These are phyloP conservation scores for Nectriaceae sp. DNA, from an alignment of 2,329 filamentous ascomycete genomes.

Conservation along the genomic window DNA sequence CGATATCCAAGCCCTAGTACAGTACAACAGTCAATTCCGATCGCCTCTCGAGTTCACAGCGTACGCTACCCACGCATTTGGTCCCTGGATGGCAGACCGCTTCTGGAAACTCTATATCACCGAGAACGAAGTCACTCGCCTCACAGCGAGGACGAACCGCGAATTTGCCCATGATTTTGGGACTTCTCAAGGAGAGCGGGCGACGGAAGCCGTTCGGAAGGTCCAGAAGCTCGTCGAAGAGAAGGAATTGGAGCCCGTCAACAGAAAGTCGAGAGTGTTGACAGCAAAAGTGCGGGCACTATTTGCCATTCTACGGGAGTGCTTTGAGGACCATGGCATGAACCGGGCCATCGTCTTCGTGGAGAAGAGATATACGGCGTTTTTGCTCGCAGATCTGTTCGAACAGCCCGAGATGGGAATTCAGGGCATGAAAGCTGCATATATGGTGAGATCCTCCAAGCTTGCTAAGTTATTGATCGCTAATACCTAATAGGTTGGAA, in stretches of 20 bases:
- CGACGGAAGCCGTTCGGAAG: constrained; percentile 58
- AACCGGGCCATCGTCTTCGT: constrained; percentile 84
- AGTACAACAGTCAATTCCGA: constrained; percentile 48
- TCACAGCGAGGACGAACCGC: constrained; percentile 57
- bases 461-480: not conserved
- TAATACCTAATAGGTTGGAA: constrained; percentile 31
- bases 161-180: constrained; percentile 25
- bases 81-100: constrained; percentile 81
- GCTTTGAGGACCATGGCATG: constrained; percentile 61
- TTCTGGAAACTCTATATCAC: constrained; percentile 74
- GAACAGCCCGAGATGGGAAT: constrained; percentile 54
- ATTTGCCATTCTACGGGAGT: constrained; percentile 57
- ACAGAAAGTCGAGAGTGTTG: constrained; percentile 41
- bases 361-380: constrained; percentile 74
- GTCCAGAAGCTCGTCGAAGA: constrained; percentile 58
- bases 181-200: constrained; percentile 40
- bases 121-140: constrained; percentile 60
- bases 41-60: constrained; percentile 61
- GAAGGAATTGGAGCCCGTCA: constrained; percentile 46
- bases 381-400: constrained; percentile 71
- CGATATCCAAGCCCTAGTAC: constrained; percentile 50
- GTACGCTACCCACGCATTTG: constrained; percentile 66
- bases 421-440: constrained; percentile 58
- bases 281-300: constrained; percentile 75
- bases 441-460: constrained; percentile 58